These are phyloP conservation scores for Plectosphaerella plurivora DNA, from an alignment of 2,329 filamentous ascomycete genomes.

Conservation along the genomic window DNA sequence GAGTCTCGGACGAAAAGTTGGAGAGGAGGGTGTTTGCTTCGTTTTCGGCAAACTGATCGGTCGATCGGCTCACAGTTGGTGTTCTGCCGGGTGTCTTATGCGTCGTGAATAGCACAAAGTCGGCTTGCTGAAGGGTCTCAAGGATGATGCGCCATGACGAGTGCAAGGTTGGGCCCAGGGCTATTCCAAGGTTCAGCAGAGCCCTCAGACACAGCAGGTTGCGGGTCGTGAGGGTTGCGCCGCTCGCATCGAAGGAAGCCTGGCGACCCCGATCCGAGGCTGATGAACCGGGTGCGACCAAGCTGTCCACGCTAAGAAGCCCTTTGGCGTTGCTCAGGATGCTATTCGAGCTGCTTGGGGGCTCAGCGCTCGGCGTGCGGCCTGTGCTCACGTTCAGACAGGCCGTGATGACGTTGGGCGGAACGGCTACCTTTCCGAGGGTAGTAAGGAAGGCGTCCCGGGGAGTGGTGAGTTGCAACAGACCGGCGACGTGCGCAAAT, in stretches of 20 bases:
- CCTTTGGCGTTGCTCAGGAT: conserved; percentile 68
- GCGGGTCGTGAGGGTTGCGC: conserved; percentile 69
- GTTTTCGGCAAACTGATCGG: conserved; percentile 44
- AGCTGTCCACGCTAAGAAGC: conserved; percentile 67
- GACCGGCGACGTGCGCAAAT: conserved; percentile 88
- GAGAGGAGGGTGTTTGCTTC: conserved; percentile 48
- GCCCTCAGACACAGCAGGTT: conserved; percentile 89
- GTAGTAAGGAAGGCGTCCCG: conserved; percentile 94
- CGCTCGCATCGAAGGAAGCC: conserved; percentile 48
- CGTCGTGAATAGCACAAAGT: conserved; percentile 72
- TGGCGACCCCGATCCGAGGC: conserved; percentile 56
- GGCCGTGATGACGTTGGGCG: conserved; percentile 67
- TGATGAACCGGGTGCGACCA: conserved; percentile 55
- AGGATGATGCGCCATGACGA: conserved; percentile 86
- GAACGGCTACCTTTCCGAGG: conserved; percentile 86
- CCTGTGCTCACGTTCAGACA: conserved; percentile 47
- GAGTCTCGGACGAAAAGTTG: conserved; percentile 75
- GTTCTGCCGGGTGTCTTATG: conserved; percentile 50
- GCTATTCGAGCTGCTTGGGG: conserved; percentile 30
- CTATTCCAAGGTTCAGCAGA: conserved; percentile 91
- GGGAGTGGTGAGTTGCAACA: conserved; percentile 78
- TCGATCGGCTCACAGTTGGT: conserved; percentile 38
- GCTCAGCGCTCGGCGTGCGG: conserved; percentile 44
- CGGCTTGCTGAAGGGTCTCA: conserved; percentile 88
- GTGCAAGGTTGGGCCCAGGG: conserved; percentile 81